These are phyloP conservation scores for Eucalyptus cloeziana DNA, from an alignment of 345 rosid species.

Conservation along the genomic window DNA sequence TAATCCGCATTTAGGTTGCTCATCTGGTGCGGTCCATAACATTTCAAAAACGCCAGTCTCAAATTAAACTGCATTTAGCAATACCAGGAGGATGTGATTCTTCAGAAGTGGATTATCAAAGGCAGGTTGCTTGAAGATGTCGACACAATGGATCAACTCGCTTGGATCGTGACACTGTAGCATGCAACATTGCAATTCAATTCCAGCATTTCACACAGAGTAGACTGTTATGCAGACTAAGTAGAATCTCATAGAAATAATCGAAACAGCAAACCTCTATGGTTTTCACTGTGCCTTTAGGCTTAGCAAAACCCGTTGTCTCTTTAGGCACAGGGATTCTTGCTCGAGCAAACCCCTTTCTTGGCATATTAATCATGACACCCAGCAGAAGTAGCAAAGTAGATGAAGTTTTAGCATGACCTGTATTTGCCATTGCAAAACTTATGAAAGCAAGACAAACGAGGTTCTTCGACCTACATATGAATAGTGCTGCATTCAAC, in stretches of 20 bases:
- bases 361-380: neutral
- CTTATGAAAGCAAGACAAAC: neutral
- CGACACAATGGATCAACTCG: neutral
- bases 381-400: neutral
- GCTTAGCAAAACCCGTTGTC: neutral
- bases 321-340: neutral
- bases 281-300: neutral
- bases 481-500: neutral
- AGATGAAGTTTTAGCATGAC: neutral
- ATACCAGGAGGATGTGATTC: neutral
- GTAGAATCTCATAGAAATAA: neutral
- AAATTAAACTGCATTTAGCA: neutral
- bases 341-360: neutral
- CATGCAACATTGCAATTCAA: neutral
- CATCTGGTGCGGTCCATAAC: neutral
- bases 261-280: neutral
- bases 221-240: neutral
- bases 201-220: neutral
- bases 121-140: neutral
- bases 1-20: neutral
- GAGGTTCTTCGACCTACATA: neutral
- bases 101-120: constrained; percentile 3
- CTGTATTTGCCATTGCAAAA: neutral
- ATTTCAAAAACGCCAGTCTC: neutral
- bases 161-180: neutral